Percentiles rank a stretch among this genome's conserved stretches.
phyloP scores from a whole-genome alignment of 1,284 basidiomycete species.

The Phellinidium pouzarii region DNA sequence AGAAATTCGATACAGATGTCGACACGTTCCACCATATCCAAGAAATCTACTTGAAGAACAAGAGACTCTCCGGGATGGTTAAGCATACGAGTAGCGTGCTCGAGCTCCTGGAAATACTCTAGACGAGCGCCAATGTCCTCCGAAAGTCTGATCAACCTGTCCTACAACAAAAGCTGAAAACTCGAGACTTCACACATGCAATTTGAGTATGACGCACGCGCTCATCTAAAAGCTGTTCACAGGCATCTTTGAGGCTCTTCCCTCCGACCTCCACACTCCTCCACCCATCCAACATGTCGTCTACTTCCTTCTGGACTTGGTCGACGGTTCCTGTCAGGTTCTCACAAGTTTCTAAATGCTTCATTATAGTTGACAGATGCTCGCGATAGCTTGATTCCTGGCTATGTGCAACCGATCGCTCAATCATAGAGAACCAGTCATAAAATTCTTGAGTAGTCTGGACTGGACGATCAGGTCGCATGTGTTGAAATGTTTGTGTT shows the following conservation, averaged over 20 bases:
- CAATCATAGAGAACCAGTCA: conserved; percentile 87
- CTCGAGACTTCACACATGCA: neutral
- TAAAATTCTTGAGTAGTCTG: conserved; percentile 90
- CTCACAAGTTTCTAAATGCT: conserved; percentile 73
- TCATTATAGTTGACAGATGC: conserved; percentile 68
- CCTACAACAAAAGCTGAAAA: conserved; percentile 34
- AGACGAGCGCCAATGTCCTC: conserved; percentile 72
- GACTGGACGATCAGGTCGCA: conserved; percentile 68
- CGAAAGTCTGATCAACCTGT: conserved; percentile 69
- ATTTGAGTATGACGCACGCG: conserved; percentile 44
- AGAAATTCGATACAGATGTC: conserved; percentile 90
- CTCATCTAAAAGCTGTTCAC: conserved; percentile 81
- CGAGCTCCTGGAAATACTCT: conserved; percentile 89
- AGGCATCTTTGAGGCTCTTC: conserved; percentile 82
- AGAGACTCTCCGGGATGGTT: conserved; percentile 89
- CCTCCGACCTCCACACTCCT: conserved; percentile 83
- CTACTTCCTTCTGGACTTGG: conserved; percentile 67
- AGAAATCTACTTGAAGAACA: conserved; percentile 81
- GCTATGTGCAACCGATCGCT: conserved; percentile 81
- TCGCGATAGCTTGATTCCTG: conserved; percentile 87
- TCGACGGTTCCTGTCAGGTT: conserved; percentile 61
- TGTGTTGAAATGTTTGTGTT: conserved; percentile 37
- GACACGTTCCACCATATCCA: conserved; percentile 90
- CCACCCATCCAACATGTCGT: conserved; percentile 77
- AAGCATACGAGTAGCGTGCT: conserved; percentile 82